Evolutionary conservation across 2,329 filamentous ascomycete species (phyloP), one percentile per base, ranked within the genome.

Genomic region (Bipolaris sorokiniana): DNA sequence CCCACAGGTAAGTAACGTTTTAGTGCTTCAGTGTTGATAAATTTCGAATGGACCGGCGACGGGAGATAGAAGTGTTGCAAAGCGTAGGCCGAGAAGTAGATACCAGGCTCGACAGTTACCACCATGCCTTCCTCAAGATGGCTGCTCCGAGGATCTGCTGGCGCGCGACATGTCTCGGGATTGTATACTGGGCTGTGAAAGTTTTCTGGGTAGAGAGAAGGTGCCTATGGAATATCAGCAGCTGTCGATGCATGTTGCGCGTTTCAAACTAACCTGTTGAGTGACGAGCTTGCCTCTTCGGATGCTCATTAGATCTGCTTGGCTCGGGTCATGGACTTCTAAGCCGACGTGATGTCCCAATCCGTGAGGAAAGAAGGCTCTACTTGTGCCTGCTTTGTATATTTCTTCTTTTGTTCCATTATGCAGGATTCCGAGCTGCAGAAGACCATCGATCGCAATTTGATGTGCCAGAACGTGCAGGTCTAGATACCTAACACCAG

Each of bases 281-380:
- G 64, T 52, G 2, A 66, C 65, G 2, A 51, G 58, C 48, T 71
- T 68, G 7, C 60, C 64, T 46, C 62, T 64, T 40, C 60, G 62
- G 26, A 74, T 54, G 34, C 67, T 72, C 74, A 76, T 76, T 13
- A 76, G 52, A 37, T 73, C 69, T 11, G 63, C 64, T 38, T 76
- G 73, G 7, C 72, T 72, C 5, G 77, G 72, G 64, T 97, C 93
- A 75, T 97, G 93, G 1, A 92, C 96, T 74, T 97, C 93, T 84
- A 97, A 89, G 61, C 93, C 93, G 9, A 97, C 81, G 74, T 96
- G 94, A 77, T 97, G 93, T 0, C 93, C 93, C 1, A 97, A 80
- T 0, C 93, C 93, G 74, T 97, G 93, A 1, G 93, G 93, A 71
- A 97, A 91, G 80, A 97, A 97, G 1, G 92, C 93, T 22, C 90